Conservation (phyloP, 2,329 filamentous ascomycete genomes). For the Alternaria ethzedia region DNA sequence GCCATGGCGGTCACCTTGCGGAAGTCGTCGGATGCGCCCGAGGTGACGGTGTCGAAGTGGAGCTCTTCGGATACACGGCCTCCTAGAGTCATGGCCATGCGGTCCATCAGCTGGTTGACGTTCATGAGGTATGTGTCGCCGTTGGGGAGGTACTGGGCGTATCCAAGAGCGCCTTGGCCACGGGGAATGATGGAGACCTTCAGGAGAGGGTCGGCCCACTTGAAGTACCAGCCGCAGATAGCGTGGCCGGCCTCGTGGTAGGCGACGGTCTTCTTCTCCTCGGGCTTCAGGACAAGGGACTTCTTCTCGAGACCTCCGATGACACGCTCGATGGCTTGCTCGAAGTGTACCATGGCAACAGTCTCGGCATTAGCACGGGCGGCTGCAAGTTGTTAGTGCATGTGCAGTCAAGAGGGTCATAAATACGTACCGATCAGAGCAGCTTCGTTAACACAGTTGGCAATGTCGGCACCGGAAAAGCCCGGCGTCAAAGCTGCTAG, state of each 20-base stretch:
- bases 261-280: constrained; percentile 94
- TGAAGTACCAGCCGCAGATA: constrained; percentile 98
- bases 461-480: constrained; percentile 97
- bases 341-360: constrained; percentile 90
- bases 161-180: constrained; percentile 89
- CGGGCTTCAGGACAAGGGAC: constrained; percentile 87
- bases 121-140: constrained; percentile 96
- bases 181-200: constrained; percentile 99
- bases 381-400: constrained; percentile 64
- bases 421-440: constrained; percentile 83
- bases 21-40: constrained; percentile 95
- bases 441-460: constrained; percentile 97
- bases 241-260: constrained; percentile 99
- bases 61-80: constrained; percentile 95
- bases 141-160: constrained; percentile 94
- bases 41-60: constrained; percentile 95
- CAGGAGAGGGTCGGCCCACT: constrained; percentile 93
- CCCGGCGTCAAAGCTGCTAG: constrained; percentile 92
- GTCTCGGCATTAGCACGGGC: constrained; percentile 80
- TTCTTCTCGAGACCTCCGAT: constrained; percentile 97
- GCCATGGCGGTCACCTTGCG: constrained; percentile 98
- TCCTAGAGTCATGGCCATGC: constrained; percentile 99
- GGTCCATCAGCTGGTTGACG: constrained; percentile 94
- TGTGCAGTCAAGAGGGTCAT: background rate
- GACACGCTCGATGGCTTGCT: constrained; percentile 96